Evolutionary conservation across 805 yeast genomes (phyloP).

Genomic region (Candida insectorum): DNA sequence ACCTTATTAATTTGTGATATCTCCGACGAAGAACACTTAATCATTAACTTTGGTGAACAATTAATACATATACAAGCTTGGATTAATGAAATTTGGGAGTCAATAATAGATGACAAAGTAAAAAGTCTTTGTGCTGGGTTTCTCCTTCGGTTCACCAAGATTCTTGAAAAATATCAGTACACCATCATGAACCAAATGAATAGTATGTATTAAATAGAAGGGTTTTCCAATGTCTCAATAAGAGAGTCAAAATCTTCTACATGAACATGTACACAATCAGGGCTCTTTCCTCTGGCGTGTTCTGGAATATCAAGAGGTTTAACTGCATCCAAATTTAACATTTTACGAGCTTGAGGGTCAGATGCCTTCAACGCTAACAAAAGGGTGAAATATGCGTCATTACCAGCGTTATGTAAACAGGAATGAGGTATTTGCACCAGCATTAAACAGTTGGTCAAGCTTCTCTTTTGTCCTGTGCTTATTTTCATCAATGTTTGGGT

Average conservation of each 20-base stretch:
- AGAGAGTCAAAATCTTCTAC: conserved; percentile 2
- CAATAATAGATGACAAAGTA: conserved; percentile 31
- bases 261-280: too few species aligned
- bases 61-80: conserved; percentile 21
- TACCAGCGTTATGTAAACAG: conserved; percentile 66
- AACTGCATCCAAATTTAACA: conserved; percentile 4
- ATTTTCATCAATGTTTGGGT: conserved; percentile 31
- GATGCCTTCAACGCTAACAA: conserved; percentile 21
- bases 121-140: conserved; percentile 41
- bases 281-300: too few species aligned
- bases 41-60: conserved; percentile 19
- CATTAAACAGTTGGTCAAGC: conserved; percentile 43
- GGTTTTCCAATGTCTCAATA: background rate
- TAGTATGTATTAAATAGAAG: conserved; percentile 19
- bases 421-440: conserved; percentile 52
- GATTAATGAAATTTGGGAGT: conserved; percentile 30
- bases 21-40: conserved; percentile 23
- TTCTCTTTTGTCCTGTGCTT: conserved; percentile 7
- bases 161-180: conserved; percentile 24
- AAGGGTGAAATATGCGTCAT: conserved; percentile 64
- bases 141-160: conserved; percentile 23
- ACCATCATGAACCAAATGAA: conserved; percentile 29
- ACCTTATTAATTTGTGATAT: conserved; percentile 32
- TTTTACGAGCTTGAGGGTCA: conserved; percentile 4
- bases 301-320: too few species aligned